Conservation (phyloP, 495 filamentous ascomycete genomes). For the Acidomyces sp. region DNA sequence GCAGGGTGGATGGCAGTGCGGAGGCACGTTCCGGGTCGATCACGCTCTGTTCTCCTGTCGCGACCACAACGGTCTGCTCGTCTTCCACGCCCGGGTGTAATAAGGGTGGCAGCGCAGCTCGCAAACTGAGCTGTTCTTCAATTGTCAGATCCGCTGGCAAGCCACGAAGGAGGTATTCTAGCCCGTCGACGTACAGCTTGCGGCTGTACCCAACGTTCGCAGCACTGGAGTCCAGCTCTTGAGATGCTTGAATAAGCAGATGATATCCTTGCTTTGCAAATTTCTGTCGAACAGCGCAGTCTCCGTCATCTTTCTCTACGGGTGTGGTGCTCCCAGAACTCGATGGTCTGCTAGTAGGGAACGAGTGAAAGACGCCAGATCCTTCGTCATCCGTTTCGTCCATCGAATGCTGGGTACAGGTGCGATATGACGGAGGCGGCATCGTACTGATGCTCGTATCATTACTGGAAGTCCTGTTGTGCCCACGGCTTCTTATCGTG, state of each 20-base stretch:
- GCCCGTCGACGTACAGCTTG: slow-evolving; percentile 52
- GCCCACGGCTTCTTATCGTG: no score
- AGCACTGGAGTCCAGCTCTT: slow-evolving; percentile 25
- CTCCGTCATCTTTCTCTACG: slow-evolving; percentile 20
- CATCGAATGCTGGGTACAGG: not conserved
- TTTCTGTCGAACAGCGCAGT: slow-evolving; percentile 38
- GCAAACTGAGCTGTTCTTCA: slow-evolving; percentile 35
- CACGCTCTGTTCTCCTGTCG: not conserved
- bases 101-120: slow-evolving; percentile 8
- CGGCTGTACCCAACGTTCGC: slow-evolving; percentile 36
- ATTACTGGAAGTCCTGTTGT: no score
- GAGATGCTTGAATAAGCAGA: slow-evolving; percentile 27
- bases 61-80: not conserved
- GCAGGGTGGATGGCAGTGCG: slow-evolving; percentile 50
- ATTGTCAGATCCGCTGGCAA: slow-evolving; percentile 46
- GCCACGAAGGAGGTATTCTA: slow-evolving; percentile 53
- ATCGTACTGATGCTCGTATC: no score
- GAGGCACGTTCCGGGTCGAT: no score
- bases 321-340: not conserved
- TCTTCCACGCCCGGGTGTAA: no score
- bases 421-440: not conserved
- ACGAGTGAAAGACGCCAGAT: not conserved
- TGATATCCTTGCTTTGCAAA: slow-evolving; percentile 35
- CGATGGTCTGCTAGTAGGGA: not conserved
- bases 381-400: not conserved